Conservation (phyloP, 2,329 filamentous ascomycete genomes). For the Chaetomiaceae sp. region DNA sequence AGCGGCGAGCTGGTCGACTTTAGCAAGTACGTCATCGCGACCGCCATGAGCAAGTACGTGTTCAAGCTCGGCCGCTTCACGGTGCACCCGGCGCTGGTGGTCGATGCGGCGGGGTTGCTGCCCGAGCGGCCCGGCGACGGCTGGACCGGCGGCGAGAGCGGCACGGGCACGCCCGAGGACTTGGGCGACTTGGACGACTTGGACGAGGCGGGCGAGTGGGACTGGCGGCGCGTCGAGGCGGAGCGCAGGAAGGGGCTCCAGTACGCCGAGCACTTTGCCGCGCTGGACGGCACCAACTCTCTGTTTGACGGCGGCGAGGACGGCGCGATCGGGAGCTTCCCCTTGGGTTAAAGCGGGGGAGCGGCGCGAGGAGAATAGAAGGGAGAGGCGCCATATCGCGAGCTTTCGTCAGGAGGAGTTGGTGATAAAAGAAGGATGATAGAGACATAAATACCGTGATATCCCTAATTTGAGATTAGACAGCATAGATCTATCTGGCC, state of each 20-base stretch:
- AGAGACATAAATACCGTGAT: no score
- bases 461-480: no score
- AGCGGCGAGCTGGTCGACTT: constrained; percentile 37
- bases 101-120: constrained; percentile 67
- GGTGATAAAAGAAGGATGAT: no score
- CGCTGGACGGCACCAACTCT: constrained; percentile 49
- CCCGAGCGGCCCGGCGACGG: constrained; percentile 65
- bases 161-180: constrained; percentile 37
- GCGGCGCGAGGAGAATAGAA: no score
- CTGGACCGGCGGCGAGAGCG: constrained; percentile 47
- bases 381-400: no score
- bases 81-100: constrained; percentile 71
- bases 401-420: no score
- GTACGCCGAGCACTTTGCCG: constrained; percentile 51
- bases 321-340: constrained; percentile 48
- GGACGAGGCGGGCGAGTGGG: constrained; percentile 42
- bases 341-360: constrained; percentile 36
- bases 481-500: no score
- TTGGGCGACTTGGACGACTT: constrained; percentile 34
- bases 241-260: constrained; percentile 52
- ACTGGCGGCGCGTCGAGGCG: constrained; percentile 54
- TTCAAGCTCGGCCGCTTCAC: constrained; percentile 79
- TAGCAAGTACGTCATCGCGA: constrained; percentile 64
- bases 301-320: constrained; percentile 50
- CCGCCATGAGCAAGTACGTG: constrained; percentile 73